phyloP scores from a whole-genome alignment of 2,329 filamentous ascomycete genomes.

The Onygenales sp. region DNA sequence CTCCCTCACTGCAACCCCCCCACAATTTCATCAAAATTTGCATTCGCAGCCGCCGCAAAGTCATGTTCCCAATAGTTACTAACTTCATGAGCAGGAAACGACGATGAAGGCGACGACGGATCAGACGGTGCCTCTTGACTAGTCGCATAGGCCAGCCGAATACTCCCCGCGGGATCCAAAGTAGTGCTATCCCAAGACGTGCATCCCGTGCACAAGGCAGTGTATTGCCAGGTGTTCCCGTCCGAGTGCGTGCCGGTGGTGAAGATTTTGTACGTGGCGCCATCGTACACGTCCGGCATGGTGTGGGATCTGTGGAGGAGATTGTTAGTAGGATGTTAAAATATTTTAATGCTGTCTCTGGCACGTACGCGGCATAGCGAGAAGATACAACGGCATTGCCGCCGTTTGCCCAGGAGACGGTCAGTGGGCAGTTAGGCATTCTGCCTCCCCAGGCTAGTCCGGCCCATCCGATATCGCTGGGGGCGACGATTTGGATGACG shows the following conservation, averaged over 20 bases:
- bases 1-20: not conserved
- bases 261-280: not conserved
- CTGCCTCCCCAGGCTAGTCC: not conserved
- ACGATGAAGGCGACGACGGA: not conserved
- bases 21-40: not conserved
- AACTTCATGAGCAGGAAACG: not conserved
- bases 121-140: not conserved
- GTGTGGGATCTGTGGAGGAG: not conserved
- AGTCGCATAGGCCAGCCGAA: not conserved
- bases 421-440: not conserved
- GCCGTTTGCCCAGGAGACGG: not conserved
- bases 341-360: not conserved
- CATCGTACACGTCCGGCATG: not conserved
- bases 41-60: not conserved
- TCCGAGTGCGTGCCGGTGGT: not conserved
- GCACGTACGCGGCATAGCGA: not conserved
- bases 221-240: not conserved
- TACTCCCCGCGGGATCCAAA: not conserved
- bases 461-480: not conserved
- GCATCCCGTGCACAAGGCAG: not conserved
- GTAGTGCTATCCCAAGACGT: not conserved
- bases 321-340: not conserved
- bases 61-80: not conserved
- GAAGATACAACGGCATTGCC: not conserved
- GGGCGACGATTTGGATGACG: not conserved